Percentiles rank a stretch among this genome's conserved stretches.
phyloP scores from a whole-genome alignment of 495 filamentous ascomycete genomes.

The Neurospora sublineolata region DNA sequence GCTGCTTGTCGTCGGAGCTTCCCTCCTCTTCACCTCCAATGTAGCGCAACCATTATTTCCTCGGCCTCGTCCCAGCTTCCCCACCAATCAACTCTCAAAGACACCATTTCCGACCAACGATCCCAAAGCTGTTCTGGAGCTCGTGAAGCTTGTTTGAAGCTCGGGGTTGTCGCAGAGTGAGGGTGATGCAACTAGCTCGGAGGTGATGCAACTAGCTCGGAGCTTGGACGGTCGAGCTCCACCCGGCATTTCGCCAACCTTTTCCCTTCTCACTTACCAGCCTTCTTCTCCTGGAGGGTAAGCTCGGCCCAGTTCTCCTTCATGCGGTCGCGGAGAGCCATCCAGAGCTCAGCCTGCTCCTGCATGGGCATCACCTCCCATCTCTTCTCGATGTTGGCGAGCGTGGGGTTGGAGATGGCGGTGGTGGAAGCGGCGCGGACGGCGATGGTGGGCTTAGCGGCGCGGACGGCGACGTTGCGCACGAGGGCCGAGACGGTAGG shows the following conservation, averaged over 20 bases:
- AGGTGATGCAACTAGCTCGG: conserved; percentile 6
- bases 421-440: conserved; percentile 58
- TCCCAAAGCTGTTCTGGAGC: neutral
- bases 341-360: conserved; percentile 99
- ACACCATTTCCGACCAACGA: neutral
- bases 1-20: neutral
- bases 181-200: conserved; percentile 1
- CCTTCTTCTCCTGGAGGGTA: conserved; percentile 95
- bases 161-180: neutral
- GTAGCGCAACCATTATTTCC: neutral
- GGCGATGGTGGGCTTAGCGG: conserved; percentile 24
- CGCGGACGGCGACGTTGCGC: conserved; percentile 30
- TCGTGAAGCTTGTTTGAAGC: neutral
- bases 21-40: neutral
- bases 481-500: conserved; percentile 23
- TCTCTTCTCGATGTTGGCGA: conserved; percentile 97
- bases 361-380: conserved; percentile 95
- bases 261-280: conserved; percentile 55
- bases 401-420: conserved; percentile 93
- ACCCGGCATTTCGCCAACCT: neutral
- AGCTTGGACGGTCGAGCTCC: neutral
- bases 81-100: neutral
- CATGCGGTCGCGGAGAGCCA: conserved; percentile 94
- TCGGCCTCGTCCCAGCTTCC: neutral
- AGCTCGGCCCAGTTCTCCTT: conserved; percentile 92